phyloP scores from a whole-genome alignment of 352 stramenopile species.

The Globisporangium perplexum region DNA sequence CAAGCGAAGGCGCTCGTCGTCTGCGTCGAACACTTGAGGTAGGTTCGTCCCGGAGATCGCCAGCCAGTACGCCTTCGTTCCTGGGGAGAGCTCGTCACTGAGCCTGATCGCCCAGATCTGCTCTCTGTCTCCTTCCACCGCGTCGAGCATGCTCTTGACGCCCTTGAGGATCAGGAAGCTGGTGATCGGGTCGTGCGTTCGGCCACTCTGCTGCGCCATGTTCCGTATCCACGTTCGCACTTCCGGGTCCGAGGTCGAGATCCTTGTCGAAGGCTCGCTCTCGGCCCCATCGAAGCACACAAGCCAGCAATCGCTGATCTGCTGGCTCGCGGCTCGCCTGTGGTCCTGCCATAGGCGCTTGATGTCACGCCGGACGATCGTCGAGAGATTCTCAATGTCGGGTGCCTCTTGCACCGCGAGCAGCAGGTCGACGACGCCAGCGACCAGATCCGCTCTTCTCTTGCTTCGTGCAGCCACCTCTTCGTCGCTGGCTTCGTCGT shows the following conservation, averaged over 20 bases:
- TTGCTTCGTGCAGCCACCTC: background rate
- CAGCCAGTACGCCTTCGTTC: constrained; percentile 1
- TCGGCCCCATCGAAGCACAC: background rate
- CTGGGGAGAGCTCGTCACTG: too few species aligned
- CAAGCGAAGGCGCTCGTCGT: constrained; percentile 9
- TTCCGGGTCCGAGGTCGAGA: background rate
- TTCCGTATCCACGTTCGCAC: constrained; percentile 3
- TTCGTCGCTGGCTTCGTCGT: constrained; percentile 1
- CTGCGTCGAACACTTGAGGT: constrained; percentile 4
- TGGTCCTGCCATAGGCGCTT: constrained; percentile 8
- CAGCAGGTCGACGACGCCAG: constrained; percentile 3
- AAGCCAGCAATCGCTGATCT: constrained; percentile 5
- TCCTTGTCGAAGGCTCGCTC: background rate
- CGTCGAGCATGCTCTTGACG: background rate
- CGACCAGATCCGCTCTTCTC: background rate
- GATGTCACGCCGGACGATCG: constrained; percentile 2
- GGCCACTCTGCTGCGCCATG: background rate
- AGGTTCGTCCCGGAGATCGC: constrained; percentile 3
- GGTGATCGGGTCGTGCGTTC: background rate
- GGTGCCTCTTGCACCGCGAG: constrained; percentile 3
- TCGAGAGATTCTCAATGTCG: constrained; percentile 1
- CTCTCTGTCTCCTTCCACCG: background rate
- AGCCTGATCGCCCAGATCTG: constrained; percentile 4
- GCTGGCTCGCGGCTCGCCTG: background rate
- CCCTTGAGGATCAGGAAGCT: constrained; percentile 1